Percentiles rank a stretch among this genome's conserved stretches.
Evolutionary conservation across 2,329 filamentous ascomycete genomes (phyloP).

Genomic region (Thelonectria olida): DNA sequence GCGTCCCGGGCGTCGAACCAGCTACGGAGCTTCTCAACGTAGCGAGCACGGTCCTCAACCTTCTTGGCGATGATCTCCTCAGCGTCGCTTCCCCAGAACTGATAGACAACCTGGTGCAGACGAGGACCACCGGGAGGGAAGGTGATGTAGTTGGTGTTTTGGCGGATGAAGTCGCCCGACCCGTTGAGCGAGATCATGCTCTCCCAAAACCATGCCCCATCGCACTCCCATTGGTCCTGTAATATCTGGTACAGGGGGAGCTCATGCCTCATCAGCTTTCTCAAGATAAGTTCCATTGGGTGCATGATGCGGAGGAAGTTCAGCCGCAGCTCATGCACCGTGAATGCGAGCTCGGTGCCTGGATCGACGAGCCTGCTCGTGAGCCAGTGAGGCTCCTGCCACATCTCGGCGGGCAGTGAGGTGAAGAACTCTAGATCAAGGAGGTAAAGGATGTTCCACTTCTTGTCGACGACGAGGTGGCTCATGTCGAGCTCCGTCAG

Average conservation of each 20-base stretch:
- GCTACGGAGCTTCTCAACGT: background rate
- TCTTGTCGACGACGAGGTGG: constrained; percentile 45
- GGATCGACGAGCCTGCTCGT: background rate
- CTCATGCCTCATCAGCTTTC: background rate
- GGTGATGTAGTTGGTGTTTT: background rate
- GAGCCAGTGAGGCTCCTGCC: constrained; percentile 42
- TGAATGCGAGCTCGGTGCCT: background rate
- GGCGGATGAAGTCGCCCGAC: background rate
- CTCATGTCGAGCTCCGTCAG: constrained; percentile 44
- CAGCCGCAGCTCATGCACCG: background rate
- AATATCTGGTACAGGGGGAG: background rate
- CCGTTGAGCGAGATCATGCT: background rate
- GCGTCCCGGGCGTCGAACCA: background rate
- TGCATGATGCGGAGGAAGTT: background rate
- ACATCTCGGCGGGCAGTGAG: constrained; percentile 42
- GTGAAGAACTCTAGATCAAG: constrained; percentile 47
- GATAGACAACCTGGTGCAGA: background rate
- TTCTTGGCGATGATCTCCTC: background rate
- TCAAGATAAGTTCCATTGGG: background rate
- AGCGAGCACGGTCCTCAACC: background rate
- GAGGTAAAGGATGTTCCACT: constrained; percentile 45
- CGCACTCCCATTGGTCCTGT: background rate
- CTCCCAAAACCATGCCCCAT: background rate
- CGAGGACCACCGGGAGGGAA: background rate
- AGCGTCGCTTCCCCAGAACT: constrained; percentile 6